Evolutionary conservation across 2,329 filamentous ascomycete genomes (phyloP), one percentile per base, ranked within the genome.

Genomic region (Teratosphaeria nubilosa): DNA sequence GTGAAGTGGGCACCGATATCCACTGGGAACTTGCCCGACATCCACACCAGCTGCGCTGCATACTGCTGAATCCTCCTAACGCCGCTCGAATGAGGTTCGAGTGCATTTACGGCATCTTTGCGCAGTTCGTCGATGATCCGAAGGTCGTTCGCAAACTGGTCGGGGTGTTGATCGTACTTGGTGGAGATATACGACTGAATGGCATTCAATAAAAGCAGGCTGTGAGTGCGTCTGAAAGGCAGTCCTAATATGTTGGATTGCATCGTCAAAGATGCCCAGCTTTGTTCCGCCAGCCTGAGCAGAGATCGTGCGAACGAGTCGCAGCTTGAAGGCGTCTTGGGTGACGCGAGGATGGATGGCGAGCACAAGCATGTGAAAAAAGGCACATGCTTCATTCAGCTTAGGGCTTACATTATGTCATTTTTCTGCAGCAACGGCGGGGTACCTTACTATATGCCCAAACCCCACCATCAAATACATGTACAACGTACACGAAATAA

Each of bases 141-240:
- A 59, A 96, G 84, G 76, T 99, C 94, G 63, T 89, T 82, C 62
- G 85, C 84, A 75, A 99, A 99, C 87, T 96, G 95, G 74, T 96
- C 91, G 34, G 94, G 92, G 71, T 96, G 92, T 73, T 99, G 94
- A 74, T 97, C 92, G 86, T 97, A 97, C 80, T 97, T 96, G 74
- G 85, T 87, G 61, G 91, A 95, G 69, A 99, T 97, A 77, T 99
- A 97, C 72, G 94, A 86, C 64, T 89, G 90, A 72, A 99, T 91
- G 54, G 91, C 88, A 61, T 84, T 80, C 57, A 89, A 87, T 61
- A 97, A 82, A 59, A 87, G 87, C 48, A 96, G 80, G 58, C 86
- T 81, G 63, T 88, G 85, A 55, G 91, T 92, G 70, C 86, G 88
- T 67, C 92, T 90, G 75, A 97, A 97, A 9, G 92, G 91, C 62